phyloP scores from a whole-genome alignment of 1,284 basidiomycete genomes.

The Ustilago sp. region DNA sequence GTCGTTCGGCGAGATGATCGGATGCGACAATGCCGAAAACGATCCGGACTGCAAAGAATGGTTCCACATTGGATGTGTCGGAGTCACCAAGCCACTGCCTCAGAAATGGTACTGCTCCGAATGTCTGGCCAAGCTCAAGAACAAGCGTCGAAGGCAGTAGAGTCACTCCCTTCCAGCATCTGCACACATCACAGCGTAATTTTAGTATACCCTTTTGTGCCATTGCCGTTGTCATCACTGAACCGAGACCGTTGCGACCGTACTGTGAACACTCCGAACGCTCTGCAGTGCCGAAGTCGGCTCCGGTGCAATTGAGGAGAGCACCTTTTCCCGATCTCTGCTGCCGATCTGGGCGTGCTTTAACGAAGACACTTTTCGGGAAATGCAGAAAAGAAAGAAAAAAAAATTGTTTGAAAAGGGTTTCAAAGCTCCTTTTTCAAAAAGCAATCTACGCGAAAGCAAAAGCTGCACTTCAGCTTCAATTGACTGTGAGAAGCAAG shows the following conservation, averaged over 20 bases:
- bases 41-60: conserved; percentile 66
- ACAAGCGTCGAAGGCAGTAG: conserved; percentile 41
- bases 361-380: not conserved
- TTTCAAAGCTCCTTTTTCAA: not conserved
- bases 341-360: conserved; percentile 9
- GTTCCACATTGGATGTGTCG: conserved; percentile 69
- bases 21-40: conserved; percentile 60
- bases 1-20: conserved; percentile 68
- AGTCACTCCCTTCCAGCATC: not conserved
- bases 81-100: conserved; percentile 66
- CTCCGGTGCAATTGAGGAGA: not conserved
- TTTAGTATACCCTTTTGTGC: conserved; percentile 14
- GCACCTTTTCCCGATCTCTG: conserved; percentile 1
- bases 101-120: conserved; percentile 66
- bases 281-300: not conserved
- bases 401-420: not conserved
- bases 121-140: conserved; percentile 53
- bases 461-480: no score
- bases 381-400: conserved; percentile 1
- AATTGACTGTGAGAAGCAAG: not conserved
- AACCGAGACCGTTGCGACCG: not conserved
- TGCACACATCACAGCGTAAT: not conserved
- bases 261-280: not conserved
- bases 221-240: not conserved
- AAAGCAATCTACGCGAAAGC: not conserved